Evolutionary conservation across 129 eudicot genomes (phyloP).

Genomic region (carrot (Daucus carota)): DNA sequence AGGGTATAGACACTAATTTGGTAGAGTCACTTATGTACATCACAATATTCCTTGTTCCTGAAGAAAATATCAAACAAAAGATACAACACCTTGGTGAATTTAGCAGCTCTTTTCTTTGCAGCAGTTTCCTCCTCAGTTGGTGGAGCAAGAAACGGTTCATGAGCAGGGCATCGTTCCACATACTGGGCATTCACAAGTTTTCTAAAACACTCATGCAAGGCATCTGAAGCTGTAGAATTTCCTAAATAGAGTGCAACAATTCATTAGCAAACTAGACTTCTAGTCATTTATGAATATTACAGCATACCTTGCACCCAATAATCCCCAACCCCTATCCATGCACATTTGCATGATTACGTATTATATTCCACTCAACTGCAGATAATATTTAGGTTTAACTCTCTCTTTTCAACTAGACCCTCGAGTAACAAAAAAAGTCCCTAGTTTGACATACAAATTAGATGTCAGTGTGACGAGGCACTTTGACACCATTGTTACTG

Average conservation of each 20-base stretch:
- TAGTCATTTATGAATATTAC: background rate
- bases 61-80: background rate
- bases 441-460: background rate
- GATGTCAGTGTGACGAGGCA: background rate
- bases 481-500: background rate
- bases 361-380: background rate
- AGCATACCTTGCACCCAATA: background rate
- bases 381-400: background rate
- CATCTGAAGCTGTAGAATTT: conserved; percentile 27
- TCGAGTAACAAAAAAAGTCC: background rate
- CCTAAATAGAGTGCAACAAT: conserved; percentile 22
- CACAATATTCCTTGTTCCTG: background rate
- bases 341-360: background rate
- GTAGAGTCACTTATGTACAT: background rate
- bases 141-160: conserved; percentile 71
- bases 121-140: conserved; percentile 51
- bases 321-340: background rate
- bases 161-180: conserved; percentile 90
- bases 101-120: conserved; percentile 46
- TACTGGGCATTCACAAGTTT: conserved; percentile 52
- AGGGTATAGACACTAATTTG: background rate
- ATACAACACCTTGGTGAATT: conserved; percentile 45
- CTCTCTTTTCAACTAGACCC: background rate
- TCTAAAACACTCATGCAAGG: conserved; percentile 42
- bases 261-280: conserved; percentile 6